Evolutionary conservation across 2,329 filamentous ascomycete species (phyloP).

Genomic region (Sporothrix euskadiensis): DNA sequence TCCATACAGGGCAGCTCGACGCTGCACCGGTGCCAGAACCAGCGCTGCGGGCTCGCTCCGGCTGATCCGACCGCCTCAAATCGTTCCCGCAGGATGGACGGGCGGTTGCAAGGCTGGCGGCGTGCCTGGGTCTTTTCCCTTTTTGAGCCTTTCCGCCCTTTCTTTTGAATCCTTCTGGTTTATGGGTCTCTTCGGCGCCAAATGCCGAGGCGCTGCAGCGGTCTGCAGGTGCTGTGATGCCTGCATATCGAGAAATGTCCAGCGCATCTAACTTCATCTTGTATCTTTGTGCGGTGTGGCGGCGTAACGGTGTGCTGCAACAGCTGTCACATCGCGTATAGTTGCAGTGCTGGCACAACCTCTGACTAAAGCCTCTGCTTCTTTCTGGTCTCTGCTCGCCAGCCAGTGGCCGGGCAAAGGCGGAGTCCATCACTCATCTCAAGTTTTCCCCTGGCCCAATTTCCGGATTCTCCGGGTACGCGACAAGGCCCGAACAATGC

Average conservation of each 20-base stretch:
- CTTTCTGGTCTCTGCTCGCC: neutral
- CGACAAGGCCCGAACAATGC: slow-evolving; percentile 16
- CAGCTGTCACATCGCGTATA: neutral
- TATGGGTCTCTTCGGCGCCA: slow-evolving; percentile 6
- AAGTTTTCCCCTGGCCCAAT: slow-evolving; percentile 26
- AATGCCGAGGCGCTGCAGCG: neutral
- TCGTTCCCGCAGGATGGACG: neutral
- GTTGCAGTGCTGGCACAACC: slow-evolving; percentile 6
- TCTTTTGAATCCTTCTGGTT: no score
- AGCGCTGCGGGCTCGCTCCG: slow-evolving; percentile 13
- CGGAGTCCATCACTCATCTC: slow-evolving; percentile 24
- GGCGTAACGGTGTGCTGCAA: neutral
- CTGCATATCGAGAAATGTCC: neutral
- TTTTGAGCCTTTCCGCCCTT: neutral
- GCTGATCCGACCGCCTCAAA: neutral
- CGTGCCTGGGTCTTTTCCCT: neutral
- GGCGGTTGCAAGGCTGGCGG: slow-evolving; percentile 21
- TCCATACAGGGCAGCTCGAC: neutral
- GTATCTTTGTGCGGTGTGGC: neutral
- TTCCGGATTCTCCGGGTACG: slow-evolving; percentile 29
- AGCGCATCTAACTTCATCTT: neutral
- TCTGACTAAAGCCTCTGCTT: neutral
- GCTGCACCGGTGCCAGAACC: neutral
- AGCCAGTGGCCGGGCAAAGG: slow-evolving; percentile 2
- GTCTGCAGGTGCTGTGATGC: neutral